These are phyloP conservation scores for Kingdonia uniflora DNA, from an alignment of 164 flowering plant species.

Conservation along the genomic window DNA sequence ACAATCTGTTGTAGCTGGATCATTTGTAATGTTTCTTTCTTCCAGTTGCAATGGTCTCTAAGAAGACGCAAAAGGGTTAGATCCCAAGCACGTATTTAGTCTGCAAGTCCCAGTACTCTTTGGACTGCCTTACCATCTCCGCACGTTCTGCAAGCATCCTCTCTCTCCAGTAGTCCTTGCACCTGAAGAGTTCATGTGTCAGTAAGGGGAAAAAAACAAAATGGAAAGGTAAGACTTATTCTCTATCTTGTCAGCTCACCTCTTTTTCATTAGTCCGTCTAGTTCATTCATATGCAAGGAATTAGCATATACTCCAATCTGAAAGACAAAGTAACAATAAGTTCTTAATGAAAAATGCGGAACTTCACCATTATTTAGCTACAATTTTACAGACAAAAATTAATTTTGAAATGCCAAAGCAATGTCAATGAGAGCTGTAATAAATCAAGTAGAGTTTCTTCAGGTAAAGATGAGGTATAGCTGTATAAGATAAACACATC, in stretches of 20 bases:
- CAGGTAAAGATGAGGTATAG: no score
- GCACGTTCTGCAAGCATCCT: slow-evolving; percentile 40
- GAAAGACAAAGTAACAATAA: slow-evolving; percentile 8
- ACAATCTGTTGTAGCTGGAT: no score
- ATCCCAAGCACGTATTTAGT: slow-evolving; percentile 39
- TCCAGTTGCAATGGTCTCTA: no score
- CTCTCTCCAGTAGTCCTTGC: slow-evolving; percentile 64
- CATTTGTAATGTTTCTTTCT: no score
- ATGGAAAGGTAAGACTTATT: neutral
- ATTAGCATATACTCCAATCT: slow-evolving; percentile 62
- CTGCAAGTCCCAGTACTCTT: slow-evolving; percentile 60
- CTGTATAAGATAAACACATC: no score
- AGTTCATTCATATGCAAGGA: slow-evolving; percentile 57
- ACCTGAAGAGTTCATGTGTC: slow-evolving; percentile 19
- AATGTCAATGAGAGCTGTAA: neutral
- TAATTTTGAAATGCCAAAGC: neutral
- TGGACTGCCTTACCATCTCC: slow-evolving; percentile 44
- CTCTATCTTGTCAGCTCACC: slow-evolving; percentile 19
- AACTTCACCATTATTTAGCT: neutral
- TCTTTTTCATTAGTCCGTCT: slow-evolving; percentile 48
- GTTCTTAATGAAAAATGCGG: neutral
- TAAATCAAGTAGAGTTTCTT: neutral
- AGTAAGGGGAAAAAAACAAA: neutral
- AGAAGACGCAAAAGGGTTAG: no score
- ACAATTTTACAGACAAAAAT: no score